Evolutionary conservation across 176 grass and related monocot genomes (phyloP).

Genomic region (Saccharum spontaneum): DNA sequence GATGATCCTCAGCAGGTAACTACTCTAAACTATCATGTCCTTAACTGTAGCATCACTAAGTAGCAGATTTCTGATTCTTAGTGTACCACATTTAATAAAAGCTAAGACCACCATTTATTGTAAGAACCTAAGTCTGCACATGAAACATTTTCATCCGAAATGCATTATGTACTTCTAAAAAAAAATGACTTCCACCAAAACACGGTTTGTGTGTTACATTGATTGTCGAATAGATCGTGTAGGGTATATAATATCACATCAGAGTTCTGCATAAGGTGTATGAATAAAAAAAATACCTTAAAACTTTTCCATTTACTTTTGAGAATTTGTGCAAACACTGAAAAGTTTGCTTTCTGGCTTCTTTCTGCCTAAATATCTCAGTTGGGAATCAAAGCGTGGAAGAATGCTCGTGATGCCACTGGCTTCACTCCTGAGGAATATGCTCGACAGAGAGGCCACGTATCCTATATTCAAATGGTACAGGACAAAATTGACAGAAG

Average conservation of each 20-base stretch:
- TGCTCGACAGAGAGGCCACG: slow-evolving; percentile 50
- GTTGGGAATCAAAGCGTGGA: slow-evolving; percentile 76
- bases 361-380: slow-evolving; percentile 34
- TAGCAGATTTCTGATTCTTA: background rate
- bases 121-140: background rate
- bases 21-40: slow-evolving; percentile 8
- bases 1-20: slow-evolving; percentile 73
- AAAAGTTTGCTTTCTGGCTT: slow-evolving; percentile 10
- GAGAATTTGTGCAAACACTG: slow-evolving; percentile 1
- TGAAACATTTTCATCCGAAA: background rate
- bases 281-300: background rate
- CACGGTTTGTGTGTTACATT: background rate
- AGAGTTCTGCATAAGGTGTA: background rate
- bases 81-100: background rate
- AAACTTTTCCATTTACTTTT: background rate
- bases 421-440: slow-evolving; percentile 80
- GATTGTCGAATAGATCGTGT: slow-evolving; percentile 12
- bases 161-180: background rate
- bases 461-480: slow-evolving; percentile 68
- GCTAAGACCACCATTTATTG: background rate
- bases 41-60: too few relatives aligned
- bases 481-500: slow-evolving; percentile 69
- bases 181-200: background rate
- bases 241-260: slow-evolving; percentile 10
- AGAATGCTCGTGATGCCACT: slow-evolving; percentile 47